Evolutionary conservation across 2,329 filamentous ascomycete genomes (phyloP), one percentile per base, ranked within the genome.

Genomic region (Pleurostoma richardsiae): DNA sequence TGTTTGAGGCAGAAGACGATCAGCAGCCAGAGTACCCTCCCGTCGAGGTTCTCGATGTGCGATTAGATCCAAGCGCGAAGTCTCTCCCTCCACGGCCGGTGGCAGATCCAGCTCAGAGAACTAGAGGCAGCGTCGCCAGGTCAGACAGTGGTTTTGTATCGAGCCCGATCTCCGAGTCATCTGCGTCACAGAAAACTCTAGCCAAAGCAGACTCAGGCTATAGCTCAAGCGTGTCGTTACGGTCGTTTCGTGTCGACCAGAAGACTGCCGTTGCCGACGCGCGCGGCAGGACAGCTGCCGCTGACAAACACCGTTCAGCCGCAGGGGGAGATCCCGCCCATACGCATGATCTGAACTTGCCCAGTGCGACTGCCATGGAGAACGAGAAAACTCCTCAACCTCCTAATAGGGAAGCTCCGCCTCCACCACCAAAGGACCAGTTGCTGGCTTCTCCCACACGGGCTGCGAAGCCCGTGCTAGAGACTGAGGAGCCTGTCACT

Each of bases 171-270:
- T 70, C 69, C 4, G 68, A 72, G 43, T 61, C 49, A n/a, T 51
- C 49, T 7, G 43, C 54, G 10, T 67, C 70, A 1, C 64, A 64
- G 11, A 73, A 70, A 46, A 61, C 72, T 4, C 62, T 79, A n/a
- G 71, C 73, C 30, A 81, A 81, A 51, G 72, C 77, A 38, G 80
- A 83, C 55, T 83, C 79, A 29, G 79, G 79, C 11, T 84, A 83
- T 54, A 78, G 78, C 54, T 83, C 79, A 6, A 82, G 76, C 54
- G 65, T 77, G 4, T 83, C 80, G 10, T 59, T 82, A 19, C 71
- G 75, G 38, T 82, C 79, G 1, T 69, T 77, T n/a, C 61, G 59
- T 29, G 66, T 60, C 45, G 63, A 67, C 27, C 56, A 60, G 6
- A 69, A 64, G 49, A 48, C 57, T 8, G 54, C 56, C 3, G 49